Evolutionary conservation across 1,284 basidiomycete genomes (phyloP), one percentile per base, ranked within the genome.

Genomic region (Trametes versicolor): DNA sequence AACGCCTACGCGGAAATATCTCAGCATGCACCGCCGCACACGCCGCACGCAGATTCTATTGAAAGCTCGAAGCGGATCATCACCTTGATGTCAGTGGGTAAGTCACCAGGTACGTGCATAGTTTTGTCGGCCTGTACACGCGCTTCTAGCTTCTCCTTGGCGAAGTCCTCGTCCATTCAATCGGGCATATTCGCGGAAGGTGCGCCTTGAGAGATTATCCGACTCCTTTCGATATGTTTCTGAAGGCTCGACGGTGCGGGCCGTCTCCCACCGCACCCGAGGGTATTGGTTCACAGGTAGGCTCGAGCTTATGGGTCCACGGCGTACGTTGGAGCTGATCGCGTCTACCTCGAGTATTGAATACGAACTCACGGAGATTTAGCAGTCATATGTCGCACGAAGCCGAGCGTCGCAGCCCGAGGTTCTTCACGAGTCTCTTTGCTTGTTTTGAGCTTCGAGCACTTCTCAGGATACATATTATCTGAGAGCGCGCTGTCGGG

Each of bases 141-240:
- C 29, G 23, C 52, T 54, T 54, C 52, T 54, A 54, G 52, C 36
- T 39, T 54, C 37, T 37, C 9, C 37, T 54, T 54, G 52, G 52
- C 52, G 52, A 54, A 39, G 36, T 23, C 19, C 34, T 17, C 37
- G 37, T 27, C 52, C 41, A 39, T 54, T 54, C 39, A 36, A n/a
- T 41, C 52, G 52, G 52, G 29, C 25, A 12, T 25, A 54, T 4
- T 39, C 21, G 10, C 52, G 37, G 52, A 27, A 17, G 36, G 5
- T 21, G 12, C 13, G 21, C 36, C 41, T 13, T 10, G 15, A 41
- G 2, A 6, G 21, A 41, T 54, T 13, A 27, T 17, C 37, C 36
- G 52, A 25, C 21, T 6, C 7, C 36, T 13, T 54, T 36, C 21
- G 32, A 5, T 2, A 12, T 23, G 45, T 7, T 43, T 17, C 41